Evolutionary conservation across 139 green algal species (phyloP), one percentile per base, ranked within the genome.

Genomic region (Astrephomene gubernaculifera): DNA sequence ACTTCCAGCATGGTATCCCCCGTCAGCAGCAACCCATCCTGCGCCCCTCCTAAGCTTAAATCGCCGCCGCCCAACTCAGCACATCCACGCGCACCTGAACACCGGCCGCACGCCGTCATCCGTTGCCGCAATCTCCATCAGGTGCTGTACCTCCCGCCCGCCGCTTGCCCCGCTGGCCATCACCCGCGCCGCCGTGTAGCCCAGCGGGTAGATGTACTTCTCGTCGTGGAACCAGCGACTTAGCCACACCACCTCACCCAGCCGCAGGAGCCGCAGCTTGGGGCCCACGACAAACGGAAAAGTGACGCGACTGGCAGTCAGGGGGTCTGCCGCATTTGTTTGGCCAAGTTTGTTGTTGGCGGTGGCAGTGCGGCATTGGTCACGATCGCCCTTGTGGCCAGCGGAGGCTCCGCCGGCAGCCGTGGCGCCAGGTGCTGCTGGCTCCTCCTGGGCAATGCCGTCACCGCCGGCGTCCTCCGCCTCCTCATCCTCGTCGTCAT

Each of bases 171-270:
- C 68, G 54, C 79, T 38, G 5, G 84, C 67, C 3, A 79, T 74
- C 29, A 89, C 1, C 25, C 88, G 88, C 29, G 53, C 73, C 8
- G 89, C 85, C 27, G 31, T 70, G 67, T 92, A 97, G n/a, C 94
- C 94, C 31, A 94, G 61, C 4, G 94, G 94, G 64, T 85, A 97
- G 64, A 97, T 93, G 86, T 88, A 81, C 85, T 92, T 90, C 61
- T 93, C 91, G 25, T 73, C 86, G 81, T 97, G 94, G 86, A 95
- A 97, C 10, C 22, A 65, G 27, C 92, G 92, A 83, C 94, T 88
- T 35, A 96, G 52, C 79, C 81, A 95, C 68, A 96, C 90, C 54
- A 97, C 89, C 36, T 84, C 44, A 0, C 94, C 94, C 49, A 97
- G 90, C 2, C 35, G 63, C 76, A 91, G 33, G 72, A 97, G 76